These are phyloP conservation scores for Petasospora fabianii DNA, from an alignment of 1,139 yeast genomes.

Conservation along the genomic window DNA sequence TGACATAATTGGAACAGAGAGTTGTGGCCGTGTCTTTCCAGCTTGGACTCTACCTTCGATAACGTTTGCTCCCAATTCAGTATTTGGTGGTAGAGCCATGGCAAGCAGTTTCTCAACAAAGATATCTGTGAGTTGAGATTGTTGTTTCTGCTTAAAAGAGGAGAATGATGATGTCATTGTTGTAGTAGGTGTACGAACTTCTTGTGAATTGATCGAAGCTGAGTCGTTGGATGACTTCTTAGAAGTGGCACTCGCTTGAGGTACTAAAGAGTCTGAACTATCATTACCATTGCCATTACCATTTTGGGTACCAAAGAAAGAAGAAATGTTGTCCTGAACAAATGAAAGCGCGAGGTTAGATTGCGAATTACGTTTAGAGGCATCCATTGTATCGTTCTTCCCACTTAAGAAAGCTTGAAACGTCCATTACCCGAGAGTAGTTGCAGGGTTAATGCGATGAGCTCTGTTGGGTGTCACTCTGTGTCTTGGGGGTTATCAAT, in stretches of 20 bases:
- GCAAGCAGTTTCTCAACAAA: constrained; percentile 64
- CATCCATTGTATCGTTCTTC: constrained; percentile 4
- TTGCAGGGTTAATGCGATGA: not conserved
- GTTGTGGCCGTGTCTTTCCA: constrained; percentile 62
- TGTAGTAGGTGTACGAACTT: not conserved
- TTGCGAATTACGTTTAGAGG: constrained; percentile 3
- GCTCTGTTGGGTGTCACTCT: not conserved
- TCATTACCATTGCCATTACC: too few relatives aligned
- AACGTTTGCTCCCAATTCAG: constrained; percentile 34
- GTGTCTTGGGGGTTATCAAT: too few relatives aligned
- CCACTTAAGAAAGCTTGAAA: constrained; percentile 18
- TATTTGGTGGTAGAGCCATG: constrained; percentile 67
- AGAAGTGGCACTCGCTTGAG: constrained; percentile 3
- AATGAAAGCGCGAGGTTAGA: constrained; percentile 14
- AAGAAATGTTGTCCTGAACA: constrained; percentile 18
- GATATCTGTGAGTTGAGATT: constrained; percentile 55
- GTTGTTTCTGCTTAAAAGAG: constrained; percentile 5
- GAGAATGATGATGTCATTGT: not conserved
- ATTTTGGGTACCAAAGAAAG: constrained; percentile 8
- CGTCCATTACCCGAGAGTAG: too few relatives aligned
- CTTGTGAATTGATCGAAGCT: constrained; percentile 5
- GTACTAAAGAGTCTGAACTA: constrained; percentile 4
- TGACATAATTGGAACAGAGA: constrained; percentile 68
- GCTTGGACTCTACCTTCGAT: constrained; percentile 49
- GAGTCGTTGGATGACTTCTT: too few relatives aligned